Evolutionary conservation across 306 rosid species (phyloP).

Genomic region (Cicer arietinum): DNA sequence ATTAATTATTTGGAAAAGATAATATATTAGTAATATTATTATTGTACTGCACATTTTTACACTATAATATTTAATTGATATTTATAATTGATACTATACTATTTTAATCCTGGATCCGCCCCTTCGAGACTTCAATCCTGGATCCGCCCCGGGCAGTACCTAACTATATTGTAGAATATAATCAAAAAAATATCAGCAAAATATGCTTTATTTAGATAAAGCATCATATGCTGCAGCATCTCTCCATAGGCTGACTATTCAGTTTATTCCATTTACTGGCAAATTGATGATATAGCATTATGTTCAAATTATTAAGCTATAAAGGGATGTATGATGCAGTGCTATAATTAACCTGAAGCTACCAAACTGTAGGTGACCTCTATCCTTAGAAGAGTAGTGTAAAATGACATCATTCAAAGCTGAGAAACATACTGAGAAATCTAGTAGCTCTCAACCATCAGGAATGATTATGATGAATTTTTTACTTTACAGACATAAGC

Average conservation of each 20-base stretch:
- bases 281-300: conserved; percentile 40
- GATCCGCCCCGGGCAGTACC: not conserved
- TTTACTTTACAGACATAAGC: too few relatives aligned
- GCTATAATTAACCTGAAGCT: conserved; percentile 41
- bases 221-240: conserved; percentile 62
- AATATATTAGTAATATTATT: too few relatives aligned
- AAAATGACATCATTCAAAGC: conserved; percentile 67
- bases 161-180: conserved; percentile 41
- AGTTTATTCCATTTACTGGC: conserved; percentile 53
- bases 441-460: conserved; percentile 48
- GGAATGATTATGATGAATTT: not conserved
- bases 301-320: conserved; percentile 49
- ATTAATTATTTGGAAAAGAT: too few relatives aligned
- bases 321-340: conserved; percentile 46
- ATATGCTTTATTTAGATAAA: conserved; percentile 45
- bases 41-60: too few relatives aligned
- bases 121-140: too few relatives aligned
- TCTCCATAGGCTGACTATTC: conserved; percentile 41
- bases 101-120: too few relatives aligned
- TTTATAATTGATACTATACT: too few relatives aligned
- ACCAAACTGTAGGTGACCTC: conserved; percentile 30
- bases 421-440: conserved; percentile 47
- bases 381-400: conserved; percentile 32
- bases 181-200: conserved; percentile 45
- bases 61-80: too few relatives aligned